These are phyloP conservation scores for Bacidia rubella DNA, from an alignment of 495 filamentous ascomycete genomes.

Conservation along the genomic window DNA sequence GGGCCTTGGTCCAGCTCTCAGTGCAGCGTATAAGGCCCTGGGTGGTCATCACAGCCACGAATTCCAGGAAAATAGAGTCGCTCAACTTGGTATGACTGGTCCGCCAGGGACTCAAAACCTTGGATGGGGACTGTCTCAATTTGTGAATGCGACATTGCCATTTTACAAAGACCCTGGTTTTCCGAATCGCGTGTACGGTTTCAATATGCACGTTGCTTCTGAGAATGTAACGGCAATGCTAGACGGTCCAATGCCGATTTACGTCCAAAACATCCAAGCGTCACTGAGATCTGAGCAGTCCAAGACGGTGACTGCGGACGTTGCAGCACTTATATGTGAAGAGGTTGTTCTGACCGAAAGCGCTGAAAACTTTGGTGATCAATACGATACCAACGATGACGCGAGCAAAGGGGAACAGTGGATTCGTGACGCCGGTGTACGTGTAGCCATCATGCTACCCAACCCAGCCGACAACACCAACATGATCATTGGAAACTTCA, in stretches of 20 bases:
- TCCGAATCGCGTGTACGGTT: neutral
- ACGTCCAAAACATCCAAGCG: neutral
- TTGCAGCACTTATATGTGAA: neutral
- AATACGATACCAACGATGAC: neutral
- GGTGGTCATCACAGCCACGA: neutral
- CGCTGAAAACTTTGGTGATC: neutral
- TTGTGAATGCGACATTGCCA: neutral
- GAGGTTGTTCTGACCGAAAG: neutral
- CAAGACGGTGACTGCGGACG: neutral
- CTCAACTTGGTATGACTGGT: neutral
- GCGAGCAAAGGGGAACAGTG: neutral
- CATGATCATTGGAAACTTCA: neutral
- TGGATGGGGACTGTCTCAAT: neutral
- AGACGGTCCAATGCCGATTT: neutral
- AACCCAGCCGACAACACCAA: neutral
- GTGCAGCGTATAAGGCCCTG: neutral
- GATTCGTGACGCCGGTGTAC: neutral
- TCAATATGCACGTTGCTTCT: neutral
- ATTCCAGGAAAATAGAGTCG: neutral
- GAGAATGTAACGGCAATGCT: neutral
- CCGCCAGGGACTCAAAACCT: constrained; percentile 1
- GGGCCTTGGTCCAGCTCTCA: neutral
- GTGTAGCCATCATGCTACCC: neutral
- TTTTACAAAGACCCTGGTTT: neutral
- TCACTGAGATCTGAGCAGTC: neutral